Evolutionary conservation across 2,329 filamentous ascomycete genomes (phyloP), one percentile per base, ranked within the genome.

Genomic region (Colletotrichum somersetense): DNA sequence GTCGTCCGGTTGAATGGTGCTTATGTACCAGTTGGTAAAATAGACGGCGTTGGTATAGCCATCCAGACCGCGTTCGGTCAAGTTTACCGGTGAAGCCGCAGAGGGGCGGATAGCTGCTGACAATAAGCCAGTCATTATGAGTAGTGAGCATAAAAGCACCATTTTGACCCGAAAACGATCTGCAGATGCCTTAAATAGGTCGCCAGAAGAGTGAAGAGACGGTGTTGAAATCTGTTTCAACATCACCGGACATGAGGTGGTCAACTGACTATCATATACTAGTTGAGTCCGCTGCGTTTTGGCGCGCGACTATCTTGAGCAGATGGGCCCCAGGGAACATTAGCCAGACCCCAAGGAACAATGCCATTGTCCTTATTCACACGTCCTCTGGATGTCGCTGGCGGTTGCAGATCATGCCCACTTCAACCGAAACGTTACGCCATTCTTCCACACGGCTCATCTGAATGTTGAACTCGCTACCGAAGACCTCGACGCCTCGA

Each of bases 11-110:
- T 77, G 72, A 23, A 1, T 18, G 16, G 30, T 11, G n/a, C 30
- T 7, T 18, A 72, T 79, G 70, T 74, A 86, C 85, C 86, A 87
- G 80, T 88, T 88, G 57, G 81, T 82, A 67, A 85, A 86, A 74
- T 85, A 86, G 12, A 83, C 85, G 2, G 83, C 78, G 74, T 87
- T 86, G 71, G 83, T 81, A 72, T 84, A 85, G 7, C 77, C 70
- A 30, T 65, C 50, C 7, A 50, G 50, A 30, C 55, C 56, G 33
- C 55, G 55, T 0, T 50, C 46, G 20, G 67, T 57, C 18, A 71
- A 12, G 7, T 62, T 52, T 16, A 62, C 30, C 11, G 61, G 55
- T 10, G 61, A 33, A 10, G 61, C 61, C 38, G 52, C 59, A 2
- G 48, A 66, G 30, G 55, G 33, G 23, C 23, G 48, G 16, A 46